phyloP scores from a whole-genome alignment of 495 filamentous ascomycete species.

The Haplographium delicatum region DNA sequence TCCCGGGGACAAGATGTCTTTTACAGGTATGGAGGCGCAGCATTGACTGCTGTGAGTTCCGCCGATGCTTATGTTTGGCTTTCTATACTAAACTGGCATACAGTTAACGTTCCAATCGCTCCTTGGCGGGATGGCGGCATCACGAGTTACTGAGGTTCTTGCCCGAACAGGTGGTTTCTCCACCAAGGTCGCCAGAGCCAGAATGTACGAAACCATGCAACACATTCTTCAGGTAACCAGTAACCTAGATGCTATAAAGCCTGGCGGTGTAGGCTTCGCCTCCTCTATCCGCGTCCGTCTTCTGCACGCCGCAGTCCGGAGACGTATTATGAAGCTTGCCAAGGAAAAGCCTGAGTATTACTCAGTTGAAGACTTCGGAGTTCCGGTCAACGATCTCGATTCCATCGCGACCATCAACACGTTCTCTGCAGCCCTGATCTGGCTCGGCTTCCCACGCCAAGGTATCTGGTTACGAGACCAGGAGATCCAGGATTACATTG shows the following conservation, averaged over 20 bases:
- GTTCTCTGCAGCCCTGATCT: conserved; percentile 63
- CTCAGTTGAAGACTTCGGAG: conserved; percentile 49
- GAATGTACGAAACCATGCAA: conserved; percentile 72
- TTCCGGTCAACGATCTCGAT: conserved; percentile 74
- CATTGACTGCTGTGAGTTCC: conserved; percentile 40
- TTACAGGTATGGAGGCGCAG: conserved; percentile 67
- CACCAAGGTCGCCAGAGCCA: conserved; percentile 57
- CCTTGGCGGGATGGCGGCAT: conserved; percentile 59
- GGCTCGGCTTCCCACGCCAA: conserved; percentile 64
- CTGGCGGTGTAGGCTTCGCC: conserved; percentile 59
- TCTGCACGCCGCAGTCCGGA: conserved; percentile 66
- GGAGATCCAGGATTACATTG: conserved; percentile 65
- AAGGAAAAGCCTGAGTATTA: conserved; percentile 55
- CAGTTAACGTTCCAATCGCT: conserved; percentile 60
- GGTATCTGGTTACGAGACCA: conserved; percentile 59
- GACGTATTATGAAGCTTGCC: conserved; percentile 57
- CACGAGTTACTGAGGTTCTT: conserved; percentile 67
- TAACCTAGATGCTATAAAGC: conserved; percentile 59
- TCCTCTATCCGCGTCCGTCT: conserved; percentile 71
- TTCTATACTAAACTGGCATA: neutral
- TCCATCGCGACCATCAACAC: conserved; percentile 62
- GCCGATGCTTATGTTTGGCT: neutral
- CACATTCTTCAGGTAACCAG: conserved; percentile 67
- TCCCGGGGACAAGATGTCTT: conserved; percentile 63
- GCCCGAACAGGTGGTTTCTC: conserved; percentile 76